These are phyloP conservation scores for Aspergillus coremiiformis DNA, from an alignment of 495 filamentous ascomycete genomes.

Conservation along the genomic window DNA sequence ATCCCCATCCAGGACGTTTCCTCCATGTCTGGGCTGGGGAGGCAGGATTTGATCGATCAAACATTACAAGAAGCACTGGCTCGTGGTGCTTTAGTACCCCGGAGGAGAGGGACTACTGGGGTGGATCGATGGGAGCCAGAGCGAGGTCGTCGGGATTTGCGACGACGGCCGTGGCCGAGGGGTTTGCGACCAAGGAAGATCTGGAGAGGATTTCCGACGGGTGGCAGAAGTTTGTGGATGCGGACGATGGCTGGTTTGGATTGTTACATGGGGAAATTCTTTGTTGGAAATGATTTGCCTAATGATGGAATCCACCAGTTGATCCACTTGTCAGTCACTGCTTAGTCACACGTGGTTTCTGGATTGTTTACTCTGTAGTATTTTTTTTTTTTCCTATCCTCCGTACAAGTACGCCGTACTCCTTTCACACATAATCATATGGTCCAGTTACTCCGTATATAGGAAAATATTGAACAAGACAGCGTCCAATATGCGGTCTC, in stretches of 20 bases:
- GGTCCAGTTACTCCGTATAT: too few species aligned
- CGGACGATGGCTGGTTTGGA: slow-evolving; percentile 46
- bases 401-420: too few species aligned
- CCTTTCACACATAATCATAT: too few species aligned
- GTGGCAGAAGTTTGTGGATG: slow-evolving; percentile 39
- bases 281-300: slow-evolving; percentile 32
- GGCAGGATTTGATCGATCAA: slow-evolving; percentile 35
- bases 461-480: too few species aligned
- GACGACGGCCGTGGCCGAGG: slow-evolving; percentile 27
- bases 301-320: too few species aligned
- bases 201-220: slow-evolving; percentile 32
- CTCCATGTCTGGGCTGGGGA: slow-evolving; percentile 43
- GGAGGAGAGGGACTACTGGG: slow-evolving; percentile 43
- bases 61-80: slow-evolving; percentile 32
- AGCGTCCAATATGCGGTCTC: too few species aligned
- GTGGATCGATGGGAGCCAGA: slow-evolving; percentile 40
- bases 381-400: too few species aligned
- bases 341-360: too few species aligned
- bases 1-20: slow-evolving; percentile 40
- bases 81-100: slow-evolving; percentile 42
- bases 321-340: too few species aligned
- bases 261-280: slow-evolving; percentile 48
- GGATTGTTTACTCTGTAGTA: too few species aligned
- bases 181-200: slow-evolving; percentile 31
- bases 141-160: slow-evolving; percentile 33